Percentiles rank a stretch among this genome's conserved stretches.
Conservation (phyloP, 129 eudicot genomes). For the Ambrosia artemisiifolia region DNA sequence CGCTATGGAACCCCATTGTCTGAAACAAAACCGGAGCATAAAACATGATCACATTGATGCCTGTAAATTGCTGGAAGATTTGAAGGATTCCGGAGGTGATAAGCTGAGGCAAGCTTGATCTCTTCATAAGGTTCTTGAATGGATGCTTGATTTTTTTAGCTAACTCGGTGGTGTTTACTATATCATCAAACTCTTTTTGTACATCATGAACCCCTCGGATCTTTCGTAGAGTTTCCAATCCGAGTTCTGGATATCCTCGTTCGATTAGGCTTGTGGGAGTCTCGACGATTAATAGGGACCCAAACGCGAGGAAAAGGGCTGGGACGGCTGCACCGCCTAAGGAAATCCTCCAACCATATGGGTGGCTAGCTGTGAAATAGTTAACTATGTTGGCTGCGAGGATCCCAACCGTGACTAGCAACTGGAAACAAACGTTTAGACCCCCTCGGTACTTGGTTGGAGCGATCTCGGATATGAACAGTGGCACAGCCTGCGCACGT, state of each 20-base stretch:
- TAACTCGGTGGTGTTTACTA: constrained; percentile 38
- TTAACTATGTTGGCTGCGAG: constrained; percentile 51
- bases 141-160: constrained; percentile 46
- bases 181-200: constrained; percentile 46
- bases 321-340: constrained; percentile 66
- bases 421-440: constrained; percentile 53
- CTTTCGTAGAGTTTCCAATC: constrained; percentile 31
- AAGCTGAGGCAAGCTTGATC: constrained; percentile 43
- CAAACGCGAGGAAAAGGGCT: constrained; percentile 53
- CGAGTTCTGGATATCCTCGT: constrained; percentile 37
- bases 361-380: constrained; percentile 37
- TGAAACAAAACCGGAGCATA: constrained; percentile 72
- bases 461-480: constrained; percentile 71
- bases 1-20: constrained; percentile 54
- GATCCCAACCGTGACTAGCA: constrained; percentile 58
- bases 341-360: constrained; percentile 59
- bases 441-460: constrained; percentile 58
- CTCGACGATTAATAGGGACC: constrained; percentile 49
- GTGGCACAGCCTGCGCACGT: constrained; percentile 55
- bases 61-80: constrained; percentile 66
- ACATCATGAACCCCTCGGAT: constrained; percentile 54
- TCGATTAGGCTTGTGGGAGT: constrained; percentile 62
- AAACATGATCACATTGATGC: constrained; percentile 71
- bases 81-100: constrained; percentile 41
- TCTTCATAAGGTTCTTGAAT: constrained; percentile 43